These are phyloP conservation scores for Verticillium longisporum DNA, from an alignment of 2,329 filamentous ascomycete species.

Conservation along the genomic window DNA sequence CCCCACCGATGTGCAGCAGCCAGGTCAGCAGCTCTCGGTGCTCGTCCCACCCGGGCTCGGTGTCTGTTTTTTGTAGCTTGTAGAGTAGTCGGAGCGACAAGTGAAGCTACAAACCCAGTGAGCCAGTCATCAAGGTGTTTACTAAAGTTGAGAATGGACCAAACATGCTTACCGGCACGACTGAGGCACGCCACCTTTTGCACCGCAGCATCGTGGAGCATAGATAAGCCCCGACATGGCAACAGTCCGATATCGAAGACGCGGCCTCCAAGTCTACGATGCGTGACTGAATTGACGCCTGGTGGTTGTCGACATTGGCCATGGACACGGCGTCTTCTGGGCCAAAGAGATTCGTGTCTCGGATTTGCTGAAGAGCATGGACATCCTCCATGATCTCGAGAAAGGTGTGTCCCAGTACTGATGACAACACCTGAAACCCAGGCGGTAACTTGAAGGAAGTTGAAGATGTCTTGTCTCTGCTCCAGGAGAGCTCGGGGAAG, in stretches of 20 bases:
- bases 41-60: conserved; percentile 23
- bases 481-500: conserved; percentile 32
- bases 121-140: background rate
- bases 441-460: conserved; percentile 22
- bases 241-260: conserved; percentile 21
- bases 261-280: conserved; percentile 17
- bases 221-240: conserved; percentile 32
- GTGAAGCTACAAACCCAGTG: conserved; percentile 17
- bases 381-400: conserved; percentile 29
- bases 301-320: conserved; percentile 28
- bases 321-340: conserved; percentile 17
- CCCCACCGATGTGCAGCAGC: conserved; percentile 29
- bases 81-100: conserved; percentile 22
- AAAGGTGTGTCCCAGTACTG: conserved; percentile 21
- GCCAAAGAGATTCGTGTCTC: conserved; percentile 16
- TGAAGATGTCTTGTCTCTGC: conserved; percentile 22
- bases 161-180: conserved; percentile 27
- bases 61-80: conserved; percentile 19
- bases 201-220: conserved; percentile 31
- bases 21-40: conserved; percentile 25
- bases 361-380: conserved; percentile 28
- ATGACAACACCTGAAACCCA: conserved; percentile 20
- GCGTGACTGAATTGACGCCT: conserved; percentile 33
- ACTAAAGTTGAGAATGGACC: too few species aligned
- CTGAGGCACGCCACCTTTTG: conserved; percentile 27